Percentiles rank a stretch among this genome's conserved stretches.
These are phyloP conservation scores for Macrophomina pseudophaseolina DNA, from an alignment of 2,329 filamentous ascomycete genomes.

Conservation along the genomic window DNA sequence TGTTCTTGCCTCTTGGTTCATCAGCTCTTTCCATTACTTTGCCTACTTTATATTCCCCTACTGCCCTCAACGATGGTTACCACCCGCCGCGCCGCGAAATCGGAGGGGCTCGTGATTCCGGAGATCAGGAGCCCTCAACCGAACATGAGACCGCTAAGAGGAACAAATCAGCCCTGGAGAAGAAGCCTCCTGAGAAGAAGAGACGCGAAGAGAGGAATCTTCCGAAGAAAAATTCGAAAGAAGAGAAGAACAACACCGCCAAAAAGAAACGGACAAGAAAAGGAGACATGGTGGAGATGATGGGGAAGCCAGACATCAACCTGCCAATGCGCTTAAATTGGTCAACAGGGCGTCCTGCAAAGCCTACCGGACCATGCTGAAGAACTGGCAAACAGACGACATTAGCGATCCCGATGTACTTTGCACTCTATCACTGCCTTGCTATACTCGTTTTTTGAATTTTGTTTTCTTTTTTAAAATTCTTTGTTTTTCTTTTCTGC, in stretches of 20 bases:
- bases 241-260: conserved; percentile 47
- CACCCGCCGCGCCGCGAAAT: neutral
- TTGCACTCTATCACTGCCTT: neutral
- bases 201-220: too few species aligned
- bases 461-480: neutral
- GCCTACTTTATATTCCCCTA: too few species aligned
- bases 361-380: neutral
- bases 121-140: neutral
- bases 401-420: neutral
- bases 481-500: neutral
- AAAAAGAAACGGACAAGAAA: conserved; percentile 20
- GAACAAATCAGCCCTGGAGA: neutral
- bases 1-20: neutral
- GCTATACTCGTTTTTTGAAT: neutral
- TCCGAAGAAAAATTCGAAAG: conserved; percentile 36
- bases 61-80: neutral
- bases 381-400: neutral
- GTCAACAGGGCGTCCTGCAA: neutral
- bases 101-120: neutral
- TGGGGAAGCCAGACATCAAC: neutral
- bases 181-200: conserved; percentile 36
- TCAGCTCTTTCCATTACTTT: neutral
- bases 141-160: neutral
- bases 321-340: neutral
- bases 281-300: conserved; percentile 35